Conservation (phyloP, 768 basidiomycete genomes). For the Phallus indusiatus region DNA sequence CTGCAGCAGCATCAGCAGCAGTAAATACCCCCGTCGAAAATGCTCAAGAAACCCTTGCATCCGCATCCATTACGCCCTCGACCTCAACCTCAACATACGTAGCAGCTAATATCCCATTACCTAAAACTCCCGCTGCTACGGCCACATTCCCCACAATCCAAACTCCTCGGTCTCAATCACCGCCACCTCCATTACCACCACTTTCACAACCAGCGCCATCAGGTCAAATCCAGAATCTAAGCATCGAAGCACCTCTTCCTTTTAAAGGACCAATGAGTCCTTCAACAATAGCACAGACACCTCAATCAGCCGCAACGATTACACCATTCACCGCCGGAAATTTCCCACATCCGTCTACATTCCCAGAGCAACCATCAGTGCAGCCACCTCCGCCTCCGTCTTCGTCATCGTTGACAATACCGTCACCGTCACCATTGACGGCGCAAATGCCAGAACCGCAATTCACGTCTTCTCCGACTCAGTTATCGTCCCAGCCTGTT, state of each 20-base stretch:
- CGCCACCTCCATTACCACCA: too few relatives aligned
- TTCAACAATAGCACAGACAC: too few relatives aligned
- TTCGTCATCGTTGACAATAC: not conserved
- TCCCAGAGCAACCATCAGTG: too few relatives aligned
- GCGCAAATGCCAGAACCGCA: not conserved
- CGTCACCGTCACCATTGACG: not conserved
- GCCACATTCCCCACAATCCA: not conserved
- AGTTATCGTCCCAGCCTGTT: too few relatives aligned
- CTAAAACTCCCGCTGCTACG: not conserved
- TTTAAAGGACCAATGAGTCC: too few relatives aligned
- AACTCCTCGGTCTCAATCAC: not conserved
- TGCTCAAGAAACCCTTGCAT: too few relatives aligned
- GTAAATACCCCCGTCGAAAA: too few relatives aligned
- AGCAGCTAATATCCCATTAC: not conserved
- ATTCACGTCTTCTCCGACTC: not conserved
- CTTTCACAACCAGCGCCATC: too few relatives aligned
- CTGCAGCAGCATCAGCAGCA: too few relatives aligned
- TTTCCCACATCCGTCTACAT: too few relatives aligned
- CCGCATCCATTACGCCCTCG: not conserved
- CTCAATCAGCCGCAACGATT: not conserved
- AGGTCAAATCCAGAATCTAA: too few relatives aligned
- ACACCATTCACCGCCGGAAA: not conserved
- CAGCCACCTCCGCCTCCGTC: not conserved
- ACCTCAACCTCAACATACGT: not conserved
- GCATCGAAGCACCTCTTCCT: too few relatives aligned